Conservation (phyloP, 2,329 filamentous ascomycete species). For the Diplodia sapinea region DNA sequence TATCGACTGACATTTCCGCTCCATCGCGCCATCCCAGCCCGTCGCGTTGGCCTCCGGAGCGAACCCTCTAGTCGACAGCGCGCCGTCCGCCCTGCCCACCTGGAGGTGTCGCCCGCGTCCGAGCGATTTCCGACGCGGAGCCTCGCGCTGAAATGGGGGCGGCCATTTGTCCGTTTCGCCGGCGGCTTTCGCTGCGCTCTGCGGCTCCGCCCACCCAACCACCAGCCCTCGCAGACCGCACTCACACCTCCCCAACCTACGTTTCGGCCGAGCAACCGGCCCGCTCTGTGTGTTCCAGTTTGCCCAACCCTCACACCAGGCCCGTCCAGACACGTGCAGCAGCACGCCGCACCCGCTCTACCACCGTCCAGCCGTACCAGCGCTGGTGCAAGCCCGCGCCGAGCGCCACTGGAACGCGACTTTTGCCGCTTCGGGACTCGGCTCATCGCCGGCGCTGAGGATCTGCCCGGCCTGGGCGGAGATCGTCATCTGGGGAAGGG, state of each 20-base stretch:
- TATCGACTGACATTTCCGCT: slow-evolving; percentile 29
- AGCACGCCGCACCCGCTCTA: slow-evolving; percentile 12
- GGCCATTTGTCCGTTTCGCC: slow-evolving; percentile 29
- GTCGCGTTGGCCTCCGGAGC: slow-evolving; percentile 17
- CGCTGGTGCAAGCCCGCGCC: neutral
- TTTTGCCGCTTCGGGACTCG: slow-evolving; percentile 20
- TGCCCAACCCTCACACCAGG: slow-evolving; percentile 14
- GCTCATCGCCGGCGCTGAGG: slow-evolving; percentile 25
- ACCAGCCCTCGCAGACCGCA: neutral
- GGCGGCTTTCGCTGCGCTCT: slow-evolving; percentile 27
- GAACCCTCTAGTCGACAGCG: slow-evolving; percentile 15
- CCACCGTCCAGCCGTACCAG: neutral
- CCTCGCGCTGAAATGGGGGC: slow-evolving; percentile 3
- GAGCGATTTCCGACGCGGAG: slow-evolving; percentile 21
- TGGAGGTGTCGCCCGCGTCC: neutral
- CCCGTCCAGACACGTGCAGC: slow-evolving; percentile 22
- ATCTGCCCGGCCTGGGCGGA: slow-evolving; percentile 12
- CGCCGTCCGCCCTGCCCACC: slow-evolving; percentile 1
- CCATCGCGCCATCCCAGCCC: slow-evolving; percentile 25
- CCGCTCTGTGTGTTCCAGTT: neutral
- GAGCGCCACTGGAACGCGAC: slow-evolving; percentile 2
- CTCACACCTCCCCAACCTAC: slow-evolving; percentile 19
- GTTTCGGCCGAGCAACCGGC: slow-evolving; percentile 4
- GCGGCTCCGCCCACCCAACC: slow-evolving; percentile 17
- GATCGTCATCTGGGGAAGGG: slow-evolving; percentile 30